Base-by-base conservation (phyloP, 306 rosid species). In the Coriaria nepalensis region DNA sequence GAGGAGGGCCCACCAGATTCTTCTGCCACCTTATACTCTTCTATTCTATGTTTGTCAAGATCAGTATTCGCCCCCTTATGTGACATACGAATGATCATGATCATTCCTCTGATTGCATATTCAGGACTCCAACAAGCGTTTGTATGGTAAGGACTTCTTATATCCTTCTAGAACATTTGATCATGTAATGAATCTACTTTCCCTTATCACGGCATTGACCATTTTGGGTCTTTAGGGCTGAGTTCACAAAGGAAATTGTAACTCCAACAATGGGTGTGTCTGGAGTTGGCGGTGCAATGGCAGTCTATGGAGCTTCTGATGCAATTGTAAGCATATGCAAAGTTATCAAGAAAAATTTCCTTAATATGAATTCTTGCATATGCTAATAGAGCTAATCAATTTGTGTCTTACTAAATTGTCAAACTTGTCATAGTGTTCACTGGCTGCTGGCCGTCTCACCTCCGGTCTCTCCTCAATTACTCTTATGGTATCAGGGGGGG, bases 101-200 rank as follows among this genome's bases (percentile, higher is more conserved):
- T 56, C 80, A 77, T 90, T 61, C 97, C 95, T 43, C 95, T 90
- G 38, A 77, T 85, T 37, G 85, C 92, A 37, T 90, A 84, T 73
- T 90, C 97, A 48, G 97, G 97, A 60, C 77, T 90, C 57, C 97
- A 90, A 52, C 94, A 82, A 57, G 94, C 97, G 61, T 90, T 90
- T 73, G 97, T 77, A 13, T 90, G 97, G 97, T 90, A 79, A 77
- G 59, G 62, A 67, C n/a, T n/a, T n/a, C n/a, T n/a, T n/a, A n/a
- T n/a, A n/a, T n/a, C n/a, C n/a, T n/a, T n/a, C n/a, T n/a, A n/a
- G n/a, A n/a, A 56, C 58, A 49, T 45, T 36, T 51, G n/a, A n/a
- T 60, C 68, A 60, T 37, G 7, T 49, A 47, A 40, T 37, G 40
- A 45, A 61, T 57, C 37, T 45, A 51, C 11, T 56, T 6, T 55